Evolutionary conservation across 441 rosid genomes (phyloP).

Genomic region (Populus hybrid): DNA sequence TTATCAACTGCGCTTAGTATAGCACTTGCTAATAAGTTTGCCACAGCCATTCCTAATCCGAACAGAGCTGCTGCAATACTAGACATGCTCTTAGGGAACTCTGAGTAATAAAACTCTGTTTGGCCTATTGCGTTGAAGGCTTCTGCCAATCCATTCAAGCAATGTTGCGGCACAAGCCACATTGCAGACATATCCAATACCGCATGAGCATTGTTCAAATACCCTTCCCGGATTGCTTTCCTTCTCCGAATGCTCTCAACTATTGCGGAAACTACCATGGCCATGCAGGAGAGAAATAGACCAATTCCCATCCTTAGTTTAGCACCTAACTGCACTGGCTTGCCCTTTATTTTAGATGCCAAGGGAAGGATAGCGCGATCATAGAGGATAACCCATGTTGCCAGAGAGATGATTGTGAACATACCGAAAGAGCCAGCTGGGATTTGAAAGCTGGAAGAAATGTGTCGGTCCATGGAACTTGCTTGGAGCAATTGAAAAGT

Average conservation of each 20-base stretch:
- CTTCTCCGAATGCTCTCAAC: slow-evolving; percentile 62
- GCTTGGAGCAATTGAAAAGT: slow-evolving; percentile 76
- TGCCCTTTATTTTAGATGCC: slow-evolving; percentile 64
- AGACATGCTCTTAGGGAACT: slow-evolving; percentile 89
- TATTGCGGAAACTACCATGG: slow-evolving; percentile 60
- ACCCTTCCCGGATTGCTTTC: slow-evolving; percentile 55
- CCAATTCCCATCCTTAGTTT: slow-evolving; percentile 87
- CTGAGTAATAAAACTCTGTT: slow-evolving; percentile 75
- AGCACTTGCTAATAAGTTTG: slow-evolving; percentile 57
- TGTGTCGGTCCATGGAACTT: slow-evolving; percentile 64
- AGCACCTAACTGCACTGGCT: slow-evolving; percentile 49
- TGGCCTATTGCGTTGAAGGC: slow-evolving; percentile 80
- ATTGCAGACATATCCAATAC: slow-evolving; percentile 64
- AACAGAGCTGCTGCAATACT: slow-evolving; percentile 65
- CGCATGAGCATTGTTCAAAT: slow-evolving; percentile 38
- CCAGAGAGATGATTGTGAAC: slow-evolving; percentile 54
- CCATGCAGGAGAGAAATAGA: slow-evolving; percentile 50
- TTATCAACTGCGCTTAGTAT: slow-evolving; percentile 42
- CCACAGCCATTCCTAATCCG: slow-evolving; percentile 77
- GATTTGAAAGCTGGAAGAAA: slow-evolving; percentile 56
- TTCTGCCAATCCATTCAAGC: slow-evolving; percentile 68
- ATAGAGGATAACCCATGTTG: slow-evolving; percentile 60
- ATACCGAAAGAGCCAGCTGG: slow-evolving; percentile 75
- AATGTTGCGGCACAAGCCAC: slow-evolving; percentile 83
- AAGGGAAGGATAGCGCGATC: slow-evolving; percentile 69